Percentiles rank a stretch among this genome's conserved stretches.
phyloP scores from a whole-genome alignment of 2,329 filamentous ascomycete genomes.

The Fusarium phyllophilum region DNA sequence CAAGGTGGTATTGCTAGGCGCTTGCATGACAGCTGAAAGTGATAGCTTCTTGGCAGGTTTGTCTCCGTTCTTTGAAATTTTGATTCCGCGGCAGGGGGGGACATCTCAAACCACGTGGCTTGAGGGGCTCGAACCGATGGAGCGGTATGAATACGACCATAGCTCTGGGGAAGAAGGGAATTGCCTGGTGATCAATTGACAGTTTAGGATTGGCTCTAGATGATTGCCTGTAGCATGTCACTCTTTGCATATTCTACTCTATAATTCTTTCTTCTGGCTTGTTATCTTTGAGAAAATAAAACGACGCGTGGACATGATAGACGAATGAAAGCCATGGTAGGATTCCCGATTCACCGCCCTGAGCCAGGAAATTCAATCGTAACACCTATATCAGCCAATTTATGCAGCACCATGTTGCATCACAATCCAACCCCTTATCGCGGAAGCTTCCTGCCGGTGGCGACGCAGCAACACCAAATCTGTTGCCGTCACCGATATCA shows the following conservation, averaged over 20 bases:
- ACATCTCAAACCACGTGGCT: background rate
- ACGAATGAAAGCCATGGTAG: background rate
- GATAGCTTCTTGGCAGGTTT: background rate
- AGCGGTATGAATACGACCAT: background rate
- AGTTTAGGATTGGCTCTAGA: background rate
- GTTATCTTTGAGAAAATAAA: fast-evolving
- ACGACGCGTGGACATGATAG: fast-evolving
- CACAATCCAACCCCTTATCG: background rate
- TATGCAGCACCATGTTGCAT: background rate
- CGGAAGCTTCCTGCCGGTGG: background rate
- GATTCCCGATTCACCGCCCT: fast-evolving
- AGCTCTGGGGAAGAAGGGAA: background rate
- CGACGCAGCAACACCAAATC: background rate
- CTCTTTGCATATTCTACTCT: background rate
- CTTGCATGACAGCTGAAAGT: background rate
- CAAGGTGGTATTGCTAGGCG: background rate
- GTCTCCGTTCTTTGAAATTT: background rate
- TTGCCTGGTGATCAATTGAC: background rate
- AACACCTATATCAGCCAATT: background rate
- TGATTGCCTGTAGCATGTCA: background rate
- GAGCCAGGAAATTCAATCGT: background rate
- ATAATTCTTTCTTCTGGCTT: background rate
- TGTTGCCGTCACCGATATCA: background rate
- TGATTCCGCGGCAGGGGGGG: background rate
- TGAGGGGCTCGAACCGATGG: background rate